Evolutionary conservation across 192 early-diverging fungal genomes (phyloP).

Genomic region (Umbelopsis ramanniana): DNA sequence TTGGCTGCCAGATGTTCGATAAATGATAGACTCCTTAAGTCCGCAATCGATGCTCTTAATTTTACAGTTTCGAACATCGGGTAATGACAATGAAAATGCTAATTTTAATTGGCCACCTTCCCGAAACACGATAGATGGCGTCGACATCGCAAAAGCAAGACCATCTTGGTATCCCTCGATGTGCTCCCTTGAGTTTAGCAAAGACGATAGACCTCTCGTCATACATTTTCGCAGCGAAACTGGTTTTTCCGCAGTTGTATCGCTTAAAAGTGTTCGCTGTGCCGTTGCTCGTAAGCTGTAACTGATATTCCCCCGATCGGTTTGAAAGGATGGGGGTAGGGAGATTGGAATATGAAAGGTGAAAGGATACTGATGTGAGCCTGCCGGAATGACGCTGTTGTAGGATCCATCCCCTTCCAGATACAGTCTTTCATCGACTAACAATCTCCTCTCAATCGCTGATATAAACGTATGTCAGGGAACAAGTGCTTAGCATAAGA

Average conservation of each 20-base stretch:
- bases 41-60: slow-evolving; percentile 5
- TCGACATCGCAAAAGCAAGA: background rate
- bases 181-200: background rate
- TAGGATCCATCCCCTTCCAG: background rate
- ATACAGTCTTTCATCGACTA: background rate
- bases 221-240: background rate
- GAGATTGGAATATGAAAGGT: background rate
- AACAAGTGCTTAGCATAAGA: background rate
- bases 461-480: background rate
- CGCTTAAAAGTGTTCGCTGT: background rate
- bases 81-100: background rate
- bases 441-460: background rate
- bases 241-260: background rate
- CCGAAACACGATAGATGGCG: background rate
- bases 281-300: slow-evolving; percentile 2
- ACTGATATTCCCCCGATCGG: background rate
- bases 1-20: slow-evolving; percentile 7
- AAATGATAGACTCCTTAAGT: background rate
- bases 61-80: background rate
- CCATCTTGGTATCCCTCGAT: slow-evolving; percentile 1
- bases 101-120: slow-evolving; percentile 1
- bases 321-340: background rate
- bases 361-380: background rate
- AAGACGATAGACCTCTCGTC: background rate
- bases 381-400: background rate